Evolutionary conservation across 768 basidiomycete species (phyloP), one percentile per base, ranked within the genome.

Genomic region (Clavaria fumosa): DNA sequence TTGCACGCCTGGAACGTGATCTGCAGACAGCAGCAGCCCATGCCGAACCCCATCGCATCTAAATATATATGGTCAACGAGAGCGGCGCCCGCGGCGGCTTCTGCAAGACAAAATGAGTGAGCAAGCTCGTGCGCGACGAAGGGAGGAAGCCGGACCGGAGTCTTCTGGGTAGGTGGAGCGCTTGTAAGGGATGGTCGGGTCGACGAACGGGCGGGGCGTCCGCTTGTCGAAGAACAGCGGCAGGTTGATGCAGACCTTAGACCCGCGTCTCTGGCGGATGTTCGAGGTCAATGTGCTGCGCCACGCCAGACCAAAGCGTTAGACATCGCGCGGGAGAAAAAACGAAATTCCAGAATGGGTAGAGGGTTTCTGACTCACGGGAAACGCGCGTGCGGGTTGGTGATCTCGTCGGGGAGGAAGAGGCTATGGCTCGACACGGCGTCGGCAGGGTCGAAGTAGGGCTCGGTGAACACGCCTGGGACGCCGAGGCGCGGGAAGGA

Each of bases 1-100:
- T 88, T 89, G 58, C 88, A 95, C 2, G 90, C 81, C 57, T 99
- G 95, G 62, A 97, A 96, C 10, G 95, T 99, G 43, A 97, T 68
- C 51, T 99, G 95, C 36, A 99, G 66, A 57, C 95, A 97, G 50
- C 88, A 93, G 47, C 93, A 97, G 4, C 95, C 95, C 95, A 97
- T 99, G 33, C 95, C 95, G 55, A 99, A 99, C 20, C 91, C 93
- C 95, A 97, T 97, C 6, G 95, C 91, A 55, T 99, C 95, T 65
- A 97, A 71, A 54, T 97, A 97, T 45, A 99, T 85, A 56, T 97
- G 91, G 53, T 93, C 78, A 22, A 66, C 63, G 23, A 86, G 66
- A 11, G 91, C 90, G 4, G 90, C 88, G 2, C 91, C 90, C 44
- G 76, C 68, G 58, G 78, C 84, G 1, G 90, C 90, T 65, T 95